phyloP scores from a whole-genome alignment of 2,329 filamentous ascomycete species.

The Ploettnerulaceae sp. region DNA sequence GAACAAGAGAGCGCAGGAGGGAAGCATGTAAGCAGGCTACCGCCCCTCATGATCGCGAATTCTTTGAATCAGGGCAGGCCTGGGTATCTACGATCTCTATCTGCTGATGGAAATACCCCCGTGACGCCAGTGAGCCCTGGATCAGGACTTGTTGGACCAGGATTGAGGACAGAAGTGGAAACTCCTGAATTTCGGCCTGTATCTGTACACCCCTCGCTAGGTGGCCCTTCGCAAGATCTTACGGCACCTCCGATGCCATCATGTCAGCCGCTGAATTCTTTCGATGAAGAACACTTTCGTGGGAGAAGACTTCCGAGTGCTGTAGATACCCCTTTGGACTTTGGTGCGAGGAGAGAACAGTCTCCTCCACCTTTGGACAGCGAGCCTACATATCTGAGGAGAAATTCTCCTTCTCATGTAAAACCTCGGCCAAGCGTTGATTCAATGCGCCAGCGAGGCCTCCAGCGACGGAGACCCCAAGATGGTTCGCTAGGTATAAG shows the following conservation, averaged over 20 bases:
- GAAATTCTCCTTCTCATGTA: conserved; percentile 20
- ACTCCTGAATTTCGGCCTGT: conserved; percentile 52
- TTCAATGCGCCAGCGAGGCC: conserved; percentile 27
- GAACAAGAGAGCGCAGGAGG: conserved; percentile 71
- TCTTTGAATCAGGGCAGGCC: conserved; percentile 74
- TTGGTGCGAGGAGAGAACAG: conserved; percentile 52
- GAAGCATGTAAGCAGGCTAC: conserved; percentile 77
- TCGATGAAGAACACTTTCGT: conserved; percentile 27
- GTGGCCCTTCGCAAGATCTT: conserved; percentile 33
- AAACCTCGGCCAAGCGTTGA: conserved; percentile 27
- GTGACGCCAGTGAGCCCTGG: conserved; percentile 32
- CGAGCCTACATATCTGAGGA: conserved; percentile 16
- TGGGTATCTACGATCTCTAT: conserved; percentile 75
- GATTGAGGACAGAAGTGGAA: conserved; percentile 52
- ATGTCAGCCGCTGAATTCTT: conserved; percentile 12
- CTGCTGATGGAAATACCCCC: conserved; percentile 47
- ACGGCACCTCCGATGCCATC: conserved; percentile 6
- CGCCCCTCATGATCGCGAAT: conserved; percentile 76
- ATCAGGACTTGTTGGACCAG: conserved; percentile 32
- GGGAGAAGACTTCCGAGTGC: conserved; percentile 22
- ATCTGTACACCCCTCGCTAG: conserved; percentile 73
- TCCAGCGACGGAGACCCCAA: conserved; percentile 16
- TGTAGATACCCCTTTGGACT: conserved; percentile 29
- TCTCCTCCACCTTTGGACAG: conserved; percentile 50
- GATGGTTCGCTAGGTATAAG: conserved; percentile 23